Evolutionary conservation across 805 yeast genomes (phyloP), one percentile per base, ranked within the genome.

Genomic region (Ogataea haglerorum): DNA sequence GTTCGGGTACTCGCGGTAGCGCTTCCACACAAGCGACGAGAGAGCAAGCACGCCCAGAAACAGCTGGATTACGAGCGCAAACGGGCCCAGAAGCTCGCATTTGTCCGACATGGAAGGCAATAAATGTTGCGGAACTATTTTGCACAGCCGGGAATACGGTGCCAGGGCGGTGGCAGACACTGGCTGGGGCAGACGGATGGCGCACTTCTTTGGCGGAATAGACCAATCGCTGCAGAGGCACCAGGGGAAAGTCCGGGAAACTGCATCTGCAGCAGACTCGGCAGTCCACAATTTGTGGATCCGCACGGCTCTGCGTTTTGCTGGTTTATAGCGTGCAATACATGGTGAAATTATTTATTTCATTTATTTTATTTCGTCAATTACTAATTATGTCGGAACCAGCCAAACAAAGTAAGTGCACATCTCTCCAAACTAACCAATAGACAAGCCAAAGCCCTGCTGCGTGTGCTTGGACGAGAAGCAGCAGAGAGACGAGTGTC

Each of bases 361-460:
- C 30, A 12, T n/a, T n/a, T 29, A 27, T 18, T 30, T 12, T 30
- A 15, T 16, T 36, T 37, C 10, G 15, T 22, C 14, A 22, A 31
- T 30, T 36, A 27, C 31, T 32, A 14, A 43, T 18, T 10, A 54
- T 55, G 54, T 13, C 52, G n/a, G 58, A 52, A 43, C 49, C 42
- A 35, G 47, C 30, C 24, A 50, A 47, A 42, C 43, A 51, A 37
- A 40, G 60, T 56, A 53, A 30, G 61, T 54, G 12, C 10, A 5
- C 6, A 26, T 26, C 30, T n/a, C 6, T 22, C 12, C 7, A 16
- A 5, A 10, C 47, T 45, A 42, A 41, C 47, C 17, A 24, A 8
- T 27, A 53, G 58, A 65, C 27, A 82, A 87, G 59, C 95, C 95
- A 49, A 91, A 90, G 67, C 97, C 99, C 44, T 91, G 99, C 66